Base-by-base conservation (phyloP, 805 yeast species). In the Sungouiozyma ichnusensis region DNA sequence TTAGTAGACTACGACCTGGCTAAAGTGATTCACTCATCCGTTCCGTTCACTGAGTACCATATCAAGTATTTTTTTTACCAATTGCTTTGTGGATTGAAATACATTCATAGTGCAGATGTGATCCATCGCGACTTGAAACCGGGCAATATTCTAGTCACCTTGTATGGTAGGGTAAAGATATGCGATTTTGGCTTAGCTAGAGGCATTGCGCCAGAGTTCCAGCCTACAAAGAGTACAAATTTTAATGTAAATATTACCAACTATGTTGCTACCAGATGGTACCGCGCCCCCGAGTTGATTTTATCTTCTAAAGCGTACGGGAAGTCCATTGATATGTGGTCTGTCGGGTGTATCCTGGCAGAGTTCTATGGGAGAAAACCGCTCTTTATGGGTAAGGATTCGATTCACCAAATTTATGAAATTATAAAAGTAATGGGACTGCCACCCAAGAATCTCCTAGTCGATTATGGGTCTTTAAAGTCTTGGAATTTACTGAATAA, bases 261-360 rank as follows among this genome's bases (percentile, higher is more conserved):
- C 51, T 88, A 88, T 56, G 96, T 88, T 18, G 96, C 96, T 0
- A 88, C 97, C 0, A 66, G 97, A 44, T 88, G 96, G 95, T 88
- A 88, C 55, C 69, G 97, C 36, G 96, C 97, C 0, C 97, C 97
- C 0, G 97, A 88, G 54, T 68, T 88, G 38, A 74, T 88, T 36
- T 61, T 87, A 29, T 72, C 83, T 9, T 69, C 73, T 43, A 71
- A 68, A 40, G 54, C 51, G 15, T 85, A 85, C 55, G 72, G 77
- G 3, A 81, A 81, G 44, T 69, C 76, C 2, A 81, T 88, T 37
- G 97, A 88, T 59, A 69, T 88, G 68, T 88, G 97, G 97, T 87
- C 96, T 0, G 76, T 81, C 8, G 97, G 97, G 1, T 88, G 97
- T 55, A 86, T 88, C 8, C 63, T 87, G 45, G 94, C 81, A 2